Percentiles rank a stretch among this genome's conserved stretches.
These are phyloP conservation scores for Penicillium crystallinum DNA, from an alignment of 495 filamentous ascomycete genomes.

Conservation along the genomic window DNA sequence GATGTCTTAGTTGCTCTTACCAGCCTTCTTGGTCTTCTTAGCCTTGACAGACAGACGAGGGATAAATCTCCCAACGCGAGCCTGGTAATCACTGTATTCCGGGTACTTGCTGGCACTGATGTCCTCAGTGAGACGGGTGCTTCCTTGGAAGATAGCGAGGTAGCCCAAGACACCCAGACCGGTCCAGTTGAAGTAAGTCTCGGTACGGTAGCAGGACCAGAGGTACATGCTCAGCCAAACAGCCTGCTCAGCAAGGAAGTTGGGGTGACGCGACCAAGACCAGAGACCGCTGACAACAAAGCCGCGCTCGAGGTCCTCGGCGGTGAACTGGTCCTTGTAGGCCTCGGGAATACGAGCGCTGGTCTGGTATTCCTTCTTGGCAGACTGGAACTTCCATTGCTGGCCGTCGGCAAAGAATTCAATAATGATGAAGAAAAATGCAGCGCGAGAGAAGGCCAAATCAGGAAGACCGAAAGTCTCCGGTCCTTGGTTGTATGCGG, in stretches of 20 bases:
- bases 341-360: conserved; percentile 61
- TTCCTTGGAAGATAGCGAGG: conserved; percentile 79
- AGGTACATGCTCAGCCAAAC: conserved; percentile 85
- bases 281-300: conserved; percentile 85
- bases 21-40: conserved; percentile 23
- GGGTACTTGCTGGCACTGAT: conserved; percentile 79
- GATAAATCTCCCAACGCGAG: conserved; percentile 73
- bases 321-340: conserved; percentile 41
- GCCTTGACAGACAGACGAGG: conserved; percentile 54
- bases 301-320: conserved; percentile 82
- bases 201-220: conserved; percentile 73
- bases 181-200: conserved; percentile 72
- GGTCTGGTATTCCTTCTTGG: conserved; percentile 68
- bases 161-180: conserved; percentile 64
- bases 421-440: conserved; percentile 66
- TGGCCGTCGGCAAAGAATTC: conserved; percentile 86
- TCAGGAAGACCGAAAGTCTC: conserved; percentile 54
- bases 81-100: conserved; percentile 83
- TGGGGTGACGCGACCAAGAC: conserved; percentile 84
- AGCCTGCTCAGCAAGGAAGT: conserved; percentile 87
- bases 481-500: conserved; percentile 36
- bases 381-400: conserved; percentile 86
- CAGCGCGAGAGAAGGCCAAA: conserved; percentile 57
- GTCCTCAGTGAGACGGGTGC: conserved; percentile 78
- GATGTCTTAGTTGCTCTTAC: conserved; percentile 16